Conservation (phyloP, 176 grass and related monocot species). For the Oryza brachyantha region DNA sequence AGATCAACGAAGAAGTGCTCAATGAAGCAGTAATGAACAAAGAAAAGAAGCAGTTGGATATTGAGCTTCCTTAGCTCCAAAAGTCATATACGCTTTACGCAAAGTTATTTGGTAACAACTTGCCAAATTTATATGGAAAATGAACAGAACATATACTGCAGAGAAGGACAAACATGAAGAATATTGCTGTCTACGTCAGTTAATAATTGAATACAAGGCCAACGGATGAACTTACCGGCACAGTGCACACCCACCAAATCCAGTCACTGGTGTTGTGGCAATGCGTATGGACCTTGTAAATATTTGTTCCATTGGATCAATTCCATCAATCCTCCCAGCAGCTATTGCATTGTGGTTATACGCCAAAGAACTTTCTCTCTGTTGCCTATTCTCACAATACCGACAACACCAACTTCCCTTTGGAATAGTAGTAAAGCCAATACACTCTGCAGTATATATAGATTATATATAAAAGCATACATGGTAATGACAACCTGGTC, state of each 20-base stretch:
- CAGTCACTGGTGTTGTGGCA: slow-evolving; percentile 57
- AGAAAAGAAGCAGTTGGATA: slow-evolving; percentile 4
- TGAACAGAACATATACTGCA: neutral
- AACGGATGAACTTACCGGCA: slow-evolving; percentile 69
- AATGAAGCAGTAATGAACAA: neutral
- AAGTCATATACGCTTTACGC: slow-evolving; percentile 7
- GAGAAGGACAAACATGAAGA: neutral
- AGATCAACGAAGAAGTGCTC: neutral
- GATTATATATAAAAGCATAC: slow-evolving; percentile 1
- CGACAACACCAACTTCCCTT: slow-evolving; percentile 82
- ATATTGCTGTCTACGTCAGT: neutral
- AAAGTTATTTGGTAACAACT: neutral
- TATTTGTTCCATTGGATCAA: slow-evolving; percentile 93
- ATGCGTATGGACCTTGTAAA: slow-evolving; percentile 74
- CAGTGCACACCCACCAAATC: slow-evolving; percentile 76
- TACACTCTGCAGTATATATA: slow-evolving; percentile 59
- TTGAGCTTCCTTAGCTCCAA: slow-evolving; percentile 21
- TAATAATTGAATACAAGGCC: slow-evolving; percentile 21
- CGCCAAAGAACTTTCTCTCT: slow-evolving; percentile 79
- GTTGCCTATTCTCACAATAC: slow-evolving; percentile 82
- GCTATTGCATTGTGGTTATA: slow-evolving; percentile 95
- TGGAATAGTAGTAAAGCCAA: slow-evolving; percentile 56
- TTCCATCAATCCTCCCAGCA: slow-evolving; percentile 88
- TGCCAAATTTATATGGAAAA: slow-evolving; percentile 6
- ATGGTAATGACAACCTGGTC: slow-evolving; percentile 1